phyloP scores from a whole-genome alignment of 331 rosid genomes.

The Quercus phellos region DNA sequence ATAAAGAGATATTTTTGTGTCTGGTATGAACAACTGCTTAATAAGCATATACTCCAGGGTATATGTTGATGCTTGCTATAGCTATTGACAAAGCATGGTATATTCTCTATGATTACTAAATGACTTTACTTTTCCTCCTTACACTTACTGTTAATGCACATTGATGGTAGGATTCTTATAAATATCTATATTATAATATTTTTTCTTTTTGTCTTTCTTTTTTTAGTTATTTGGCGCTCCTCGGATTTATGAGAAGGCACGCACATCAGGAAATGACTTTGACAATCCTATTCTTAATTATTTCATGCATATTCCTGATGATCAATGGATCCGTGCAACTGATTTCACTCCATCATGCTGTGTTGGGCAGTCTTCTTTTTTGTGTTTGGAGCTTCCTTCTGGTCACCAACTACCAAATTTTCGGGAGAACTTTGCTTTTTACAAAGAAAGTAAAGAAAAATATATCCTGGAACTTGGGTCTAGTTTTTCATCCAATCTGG shows the following conservation, averaged over 20 bases:
- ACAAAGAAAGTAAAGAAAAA: conserved; percentile 31
- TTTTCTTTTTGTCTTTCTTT: conserved; percentile 3
- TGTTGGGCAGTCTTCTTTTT: conserved; percentile 64
- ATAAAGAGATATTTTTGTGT: background rate
- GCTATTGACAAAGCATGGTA: background rate
- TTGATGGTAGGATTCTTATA: background rate
- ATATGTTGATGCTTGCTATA: background rate
- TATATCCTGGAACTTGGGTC: conserved; percentile 36
- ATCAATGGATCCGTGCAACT: conserved; percentile 58
- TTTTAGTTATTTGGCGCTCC: conserved; percentile 62
- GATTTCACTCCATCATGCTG: conserved; percentile 60
- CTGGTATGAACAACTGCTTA: background rate
- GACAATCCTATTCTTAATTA: conserved; percentile 37
- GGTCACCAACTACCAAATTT: conserved; percentile 46
- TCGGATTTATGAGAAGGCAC: conserved; percentile 48
- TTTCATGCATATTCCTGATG: conserved; percentile 42
- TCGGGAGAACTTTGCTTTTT: conserved; percentile 48
- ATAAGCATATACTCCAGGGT: background rate
- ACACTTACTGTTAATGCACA: background rate
- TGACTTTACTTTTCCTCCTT: background rate
- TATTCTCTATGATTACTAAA: background rate
- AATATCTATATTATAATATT: background rate
- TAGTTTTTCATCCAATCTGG: conserved; percentile 34
- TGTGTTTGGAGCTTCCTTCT: conserved; percentile 59
- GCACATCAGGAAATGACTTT: conserved; percentile 24